Evolutionary conservation across 257 asterid species (phyloP).

Genomic region (Solanum etuberosum): DNA sequence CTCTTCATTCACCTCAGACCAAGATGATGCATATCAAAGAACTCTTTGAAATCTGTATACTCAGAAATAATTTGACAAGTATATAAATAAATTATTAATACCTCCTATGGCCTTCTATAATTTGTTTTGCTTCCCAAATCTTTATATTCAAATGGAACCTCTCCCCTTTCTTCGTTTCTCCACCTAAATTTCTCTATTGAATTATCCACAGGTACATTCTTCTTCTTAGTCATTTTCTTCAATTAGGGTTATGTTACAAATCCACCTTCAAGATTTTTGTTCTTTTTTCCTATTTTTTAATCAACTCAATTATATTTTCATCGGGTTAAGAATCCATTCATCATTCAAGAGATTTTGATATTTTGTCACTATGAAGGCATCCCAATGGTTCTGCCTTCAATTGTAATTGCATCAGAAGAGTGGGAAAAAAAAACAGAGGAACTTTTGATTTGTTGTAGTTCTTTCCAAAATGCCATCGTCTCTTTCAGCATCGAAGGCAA

Average conservation of each 20-base stretch:
- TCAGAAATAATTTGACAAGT: not conserved
- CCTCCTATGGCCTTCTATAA: not conserved
- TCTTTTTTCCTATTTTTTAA: not conserved
- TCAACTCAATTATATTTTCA: not conserved
- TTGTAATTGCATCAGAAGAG: not conserved
- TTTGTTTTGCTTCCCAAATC: not conserved
- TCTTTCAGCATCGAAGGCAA: conserved; percentile 30
- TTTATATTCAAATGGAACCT: not conserved
- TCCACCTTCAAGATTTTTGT: not conserved
- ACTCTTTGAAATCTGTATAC: not conserved
- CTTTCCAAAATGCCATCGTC: conserved; percentile 36
- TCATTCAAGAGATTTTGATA: not conserved
- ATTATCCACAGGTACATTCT: not conserved
- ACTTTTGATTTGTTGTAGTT: not conserved
- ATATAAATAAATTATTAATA: not conserved
- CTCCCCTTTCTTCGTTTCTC: not conserved
- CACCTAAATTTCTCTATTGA: not conserved
- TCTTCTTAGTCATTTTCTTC: not conserved
- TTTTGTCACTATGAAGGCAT: not conserved
- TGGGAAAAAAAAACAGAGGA: not conserved
- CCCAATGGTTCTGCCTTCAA: not conserved
- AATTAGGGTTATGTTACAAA: not conserved
- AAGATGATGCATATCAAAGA: not conserved
- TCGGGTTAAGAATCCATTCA: not conserved
- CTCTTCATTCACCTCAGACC: not conserved